Evolutionary conservation across 768 basidiomycete genomes (phyloP), one percentile per base, ranked within the genome.

Genomic region (Lactarius pseudohatsudake): DNA sequence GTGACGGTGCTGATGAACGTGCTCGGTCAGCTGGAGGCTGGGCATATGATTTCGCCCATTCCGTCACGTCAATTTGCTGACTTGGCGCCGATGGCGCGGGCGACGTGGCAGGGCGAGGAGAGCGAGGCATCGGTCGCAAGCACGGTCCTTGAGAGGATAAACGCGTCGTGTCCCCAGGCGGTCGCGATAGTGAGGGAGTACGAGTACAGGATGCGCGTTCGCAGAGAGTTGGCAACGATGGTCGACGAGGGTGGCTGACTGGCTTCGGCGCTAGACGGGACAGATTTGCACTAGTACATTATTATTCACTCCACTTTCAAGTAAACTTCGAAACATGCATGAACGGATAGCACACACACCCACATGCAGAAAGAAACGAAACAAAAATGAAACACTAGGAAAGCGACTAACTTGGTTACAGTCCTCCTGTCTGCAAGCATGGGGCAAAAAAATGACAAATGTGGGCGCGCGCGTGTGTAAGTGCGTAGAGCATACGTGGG

Each of bases 201-300:
- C 47, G 76, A 80, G 18, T 89, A 79, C 71, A 88, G 90, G 9
- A 75, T 81, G 18, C 77, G 84, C 3, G 74, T 80, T 61, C 60
- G 59, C 18, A 59, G 45, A 28, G 66, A 67, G 43, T 56, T 67
- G 26, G 66, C 66, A 34, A 38, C 2, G 53, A 67, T 67, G 62
- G 32, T 67, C 28, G 66, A 67, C 22, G 66, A 67, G 54, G 40
- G 40, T 41, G 32, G 41, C 5, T 41, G 41, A 41, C 2, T 26
- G 41, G 41, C 41, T 10, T 38, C 11, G 36, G 41, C 41, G 16
- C 41, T 16, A 18, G 41, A 4, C 15, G 41, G 41, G 4, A 40
- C 38, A 26, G 50, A 26, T 26, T 53, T 13, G 15, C 62, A 58
- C 64, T 67, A 72, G 69, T 72, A 70, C 68, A 70, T 66, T 66